Percentiles rank a stretch among this genome's conserved stretches.
Evolutionary conservation across 805 yeast species (phyloP).

Genomic region (Monosporozyma aquatica): DNA sequence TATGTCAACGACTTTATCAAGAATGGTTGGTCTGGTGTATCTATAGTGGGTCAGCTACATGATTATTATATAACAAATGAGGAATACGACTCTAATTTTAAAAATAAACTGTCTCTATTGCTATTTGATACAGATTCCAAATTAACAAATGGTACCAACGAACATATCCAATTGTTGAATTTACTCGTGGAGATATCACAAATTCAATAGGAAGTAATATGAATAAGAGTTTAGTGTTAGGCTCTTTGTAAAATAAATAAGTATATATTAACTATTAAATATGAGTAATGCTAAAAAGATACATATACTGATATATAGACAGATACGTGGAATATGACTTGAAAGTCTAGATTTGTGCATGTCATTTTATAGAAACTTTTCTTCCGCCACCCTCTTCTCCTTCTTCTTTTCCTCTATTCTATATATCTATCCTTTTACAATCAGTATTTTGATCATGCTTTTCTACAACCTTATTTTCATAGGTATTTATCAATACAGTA

Average conservation of each 20-base stretch:
- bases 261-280: constrained; percentile 1
- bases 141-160: constrained; percentile 80
- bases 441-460: too few relatives aligned
- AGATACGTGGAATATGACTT: neutral
- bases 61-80: constrained; percentile 54
- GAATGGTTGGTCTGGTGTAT: constrained; percentile 75
- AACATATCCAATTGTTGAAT: constrained; percentile 71
- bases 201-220: constrained; percentile 2
- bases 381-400: too few relatives aligned
- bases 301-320: neutral
- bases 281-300: neutral
- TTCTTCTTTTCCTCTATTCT: too few relatives aligned
- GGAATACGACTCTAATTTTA: constrained; percentile 40
- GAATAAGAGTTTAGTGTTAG: neutral
- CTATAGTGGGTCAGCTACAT: constrained; percentile 62
- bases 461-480: too few relatives aligned
- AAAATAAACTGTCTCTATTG: constrained; percentile 53
- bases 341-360: neutral
- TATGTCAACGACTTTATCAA: constrained; percentile 44
- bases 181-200: constrained; percentile 46
- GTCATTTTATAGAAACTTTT: neutral
- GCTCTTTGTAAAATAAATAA: neutral
- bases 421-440: too few relatives aligned
- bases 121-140: constrained; percentile 69
- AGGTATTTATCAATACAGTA: too few relatives aligned